Evolutionary conservation across 2,329 filamentous ascomycete genomes (phyloP), one percentile per base, ranked within the genome.

Genomic region (Coniochaeta sp.): DNA sequence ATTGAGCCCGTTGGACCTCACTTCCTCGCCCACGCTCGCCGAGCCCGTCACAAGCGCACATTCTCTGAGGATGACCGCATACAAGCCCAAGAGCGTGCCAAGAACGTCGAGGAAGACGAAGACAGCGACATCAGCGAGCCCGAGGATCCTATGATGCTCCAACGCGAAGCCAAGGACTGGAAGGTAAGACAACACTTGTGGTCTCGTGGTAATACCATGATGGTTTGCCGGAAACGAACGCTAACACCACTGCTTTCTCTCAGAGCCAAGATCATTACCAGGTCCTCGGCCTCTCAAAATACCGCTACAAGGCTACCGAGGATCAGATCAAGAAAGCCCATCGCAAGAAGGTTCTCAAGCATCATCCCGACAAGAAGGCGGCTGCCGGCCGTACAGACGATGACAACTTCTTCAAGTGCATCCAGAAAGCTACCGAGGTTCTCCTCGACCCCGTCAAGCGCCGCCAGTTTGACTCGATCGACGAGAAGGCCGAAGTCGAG

Each of bases 341-440:
- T 81, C 91, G 95, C 81, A 97, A 96, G 87, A 99, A 99, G 89
- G 95, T 99, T 66, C 89, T 99, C 67, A 93, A 92, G 80, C 95
- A 99, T 77, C 95, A 99, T 77, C 95, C 95, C 64, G 95, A 99
- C 77, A 99, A 99, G 88, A 96, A 96, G 81, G 95, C 96, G 17
- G 95, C 95, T 31, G 85, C 88, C 56, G 95, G 95, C 63, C 84
- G 86, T 69, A 84, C 86, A 67, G 93, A 98, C 70, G 93, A 97
- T 77, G 95, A 99, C 76, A 91, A 90, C 75, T 99, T 99, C 83
- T 99, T 99, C 89, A 99, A 99, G 85, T 99, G 96, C 78, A 99
- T 99, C 76, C 96, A 99, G 76, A 97, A 97, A 78, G 95, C 95
- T 61, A 93, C 89, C 69, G 95, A 99, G 71, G 84, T 98, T 58